Evolutionary conservation across 495 filamentous ascomycete genomes (phyloP), one percentile per base, ranked within the genome.

Genomic region (Aspergillus bridgeri): DNA sequence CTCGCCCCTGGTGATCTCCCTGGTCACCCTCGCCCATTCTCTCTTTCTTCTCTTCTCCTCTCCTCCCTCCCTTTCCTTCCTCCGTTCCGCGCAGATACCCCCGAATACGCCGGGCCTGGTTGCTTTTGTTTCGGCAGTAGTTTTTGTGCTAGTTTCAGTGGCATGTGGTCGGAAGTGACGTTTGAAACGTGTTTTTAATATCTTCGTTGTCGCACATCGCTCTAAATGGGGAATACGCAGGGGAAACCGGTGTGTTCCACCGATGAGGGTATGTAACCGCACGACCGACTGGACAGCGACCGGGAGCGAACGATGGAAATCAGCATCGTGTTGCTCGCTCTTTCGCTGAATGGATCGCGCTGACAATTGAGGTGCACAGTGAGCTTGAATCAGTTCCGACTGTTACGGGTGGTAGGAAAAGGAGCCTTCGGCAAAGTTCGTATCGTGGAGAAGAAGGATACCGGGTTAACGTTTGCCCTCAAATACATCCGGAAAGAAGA

Each of bases 401-500:
- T 98, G 23, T 80, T 98, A 33, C 86, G 94, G 65, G 94, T 98
- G 58, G 94, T 98, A 54, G 94, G 94, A 49, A 96, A 96, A 69
- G 94, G 94, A 66, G 95, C 94, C 19, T 98, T 98, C 73, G 94
- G 94, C 59, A 98, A 98, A 72, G 94, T 98, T 58, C 88, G 94
- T 57, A 98, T 98, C 64, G 94, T 98, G 64, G 94, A 98, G 78
- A 83, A 92, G 60, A 98, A 97, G 72, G 94, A 98, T 69, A 95
- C 93, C 1, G 87, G 86, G 47, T 86, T 89, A 69, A 92, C 92
- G 7, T 98, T 98, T 69, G 94, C 94, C 5, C 79, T 98, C 46
- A 98, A 98, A 69, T 98, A 98, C 72, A 98, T 98, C 52, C 87
- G 94, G 45, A 98, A 98, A 82, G 94, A 98, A 88, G 94, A 98